Evolutionary conservation across 257 asterid genomes (phyloP), one percentile per base, ranked within the genome.

Genomic region (Apocynum venetum): DNA sequence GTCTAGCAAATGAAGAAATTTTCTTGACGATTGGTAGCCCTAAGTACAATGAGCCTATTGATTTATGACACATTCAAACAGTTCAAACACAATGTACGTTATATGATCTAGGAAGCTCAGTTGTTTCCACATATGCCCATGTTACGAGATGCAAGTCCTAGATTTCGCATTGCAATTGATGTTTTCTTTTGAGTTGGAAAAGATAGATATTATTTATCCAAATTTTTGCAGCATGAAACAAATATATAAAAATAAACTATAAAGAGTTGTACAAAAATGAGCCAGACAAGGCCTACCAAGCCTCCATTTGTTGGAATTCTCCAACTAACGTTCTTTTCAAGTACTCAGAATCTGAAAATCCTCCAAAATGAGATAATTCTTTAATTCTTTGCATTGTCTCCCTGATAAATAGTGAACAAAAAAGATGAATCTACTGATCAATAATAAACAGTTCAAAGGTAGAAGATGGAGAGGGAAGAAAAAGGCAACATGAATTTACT

Each of bases 321-420:
- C 87, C 84, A 60, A 90, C 89, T 78, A 96, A 85, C 67, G 99
- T 87, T 85, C 98, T 86, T 79, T 73, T 85, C 91, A 96, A 82
- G 89, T 82, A 93, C 46, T 82, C 92, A 55, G 89, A 73, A 87
- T 93, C 97, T 80, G 86, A 85, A 87, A 93, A 93, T 55, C 99
- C 99, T 80, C 99, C 98, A 82, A 96, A 91, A 80, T 78, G 88
- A 83, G 84, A 84, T 86, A 96, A 85, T 79, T 96, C 97, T 77
- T 43, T 77, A 60, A 89, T 88, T 78, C 90, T 89, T 83, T 87
- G 84, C 90, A 85, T 83, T 75, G 90, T 91, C 83, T 89, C 94
- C 89, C 99, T 95, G 85, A 71, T 25, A 46, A 52, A 48, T 1
- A 7, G 44, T 13, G 60, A 66, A 44, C n/a, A 82, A 70, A 83